Conservation (phyloP, 2,329 filamentous ascomycete genomes). For the Pseudogymnoascus sp. region DNA sequence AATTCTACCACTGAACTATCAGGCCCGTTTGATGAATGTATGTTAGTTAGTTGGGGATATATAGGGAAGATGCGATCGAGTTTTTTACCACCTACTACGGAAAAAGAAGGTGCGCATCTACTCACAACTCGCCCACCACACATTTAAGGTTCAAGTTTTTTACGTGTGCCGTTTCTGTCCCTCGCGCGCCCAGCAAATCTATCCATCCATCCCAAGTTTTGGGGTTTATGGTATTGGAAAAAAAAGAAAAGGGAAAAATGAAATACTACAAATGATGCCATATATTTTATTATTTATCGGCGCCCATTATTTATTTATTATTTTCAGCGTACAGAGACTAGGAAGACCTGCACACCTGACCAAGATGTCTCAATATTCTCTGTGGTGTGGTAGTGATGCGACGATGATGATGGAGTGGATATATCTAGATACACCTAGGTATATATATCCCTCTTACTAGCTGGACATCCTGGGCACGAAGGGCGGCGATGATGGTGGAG, state of each 20-base stretch:
- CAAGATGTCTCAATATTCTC: background rate
- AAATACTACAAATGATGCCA: background rate
- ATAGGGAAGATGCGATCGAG: background rate
- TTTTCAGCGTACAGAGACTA: background rate
- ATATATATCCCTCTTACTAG: too few species aligned
- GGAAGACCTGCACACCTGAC: background rate
- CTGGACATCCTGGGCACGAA: too few species aligned
- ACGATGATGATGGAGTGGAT: too few species aligned
- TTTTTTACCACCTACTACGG: background rate
- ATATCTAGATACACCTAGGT: too few species aligned
- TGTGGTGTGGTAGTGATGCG: background rate
- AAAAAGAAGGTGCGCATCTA: too few species aligned
- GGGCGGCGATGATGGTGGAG: too few species aligned
- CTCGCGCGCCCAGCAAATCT: background rate
- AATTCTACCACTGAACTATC: conserved; percentile 7
- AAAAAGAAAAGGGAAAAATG: background rate
- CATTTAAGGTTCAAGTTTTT: background rate
- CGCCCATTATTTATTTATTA: background rate
- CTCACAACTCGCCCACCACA: too few species aligned
- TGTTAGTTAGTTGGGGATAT: background rate
- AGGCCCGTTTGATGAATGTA: background rate
- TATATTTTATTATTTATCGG: background rate
- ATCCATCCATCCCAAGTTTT: background rate
- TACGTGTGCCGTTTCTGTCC: background rate
- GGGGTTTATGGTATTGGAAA: background rate